Conservation (phyloP, 129 eudicot genomes). For the Helianthus annuus region HanXRQr2.0-SUNRISE NC_035435.2:52800640-52801139, state of each 20-base stretch:
- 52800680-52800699: too few species aligned
- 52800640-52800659: too few species aligned
- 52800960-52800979: constrained; percentile 19
- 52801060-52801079: constrained; percentile 82
- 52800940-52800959: constrained; percentile 65
- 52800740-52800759: background rate
- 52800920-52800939: constrained; percentile 64
- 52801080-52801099: constrained; percentile 82
- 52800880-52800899: background rate
- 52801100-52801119: constrained; percentile 78
- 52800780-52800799: constrained; percentile 7
- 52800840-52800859: background rate
- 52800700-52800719: too few species aligned
- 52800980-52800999: constrained; percentile 22
- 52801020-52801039: constrained; percentile 38
- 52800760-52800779: constrained; percentile 32
- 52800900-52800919: background rate
- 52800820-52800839: background rate
- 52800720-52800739: too few species aligned
- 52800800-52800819: too few species aligned
- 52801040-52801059: constrained; percentile 93
- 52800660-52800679: too few species aligned
- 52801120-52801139: constrained; percentile 64
- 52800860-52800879: background rate
- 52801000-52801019: constrained; percentile 14